Evolutionary conservation across 202 grass and related monocot species (phyloP).

Genomic region (Tripidium arundinaceum): DNA sequence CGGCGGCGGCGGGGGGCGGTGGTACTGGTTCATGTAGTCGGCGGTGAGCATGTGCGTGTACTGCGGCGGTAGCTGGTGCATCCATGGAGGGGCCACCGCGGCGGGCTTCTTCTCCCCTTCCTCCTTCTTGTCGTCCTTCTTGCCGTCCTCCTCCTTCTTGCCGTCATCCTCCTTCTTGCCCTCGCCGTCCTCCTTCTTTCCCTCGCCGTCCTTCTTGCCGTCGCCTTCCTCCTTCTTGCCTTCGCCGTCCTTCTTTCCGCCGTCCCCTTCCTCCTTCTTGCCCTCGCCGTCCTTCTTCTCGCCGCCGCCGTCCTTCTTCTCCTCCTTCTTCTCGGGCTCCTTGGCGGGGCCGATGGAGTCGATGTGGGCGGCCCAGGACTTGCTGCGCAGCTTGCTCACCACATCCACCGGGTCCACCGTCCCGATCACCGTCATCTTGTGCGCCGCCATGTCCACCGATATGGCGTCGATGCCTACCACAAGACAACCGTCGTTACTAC

Average conservation of each 20-base stretch:
- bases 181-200: constrained; percentile 17
- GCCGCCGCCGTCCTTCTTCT: constrained; percentile 35
- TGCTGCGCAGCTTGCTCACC: constrained; percentile 73
- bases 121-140: too few species aligned
- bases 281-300: constrained; percentile 35
- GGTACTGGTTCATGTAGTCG: constrained; percentile 51
- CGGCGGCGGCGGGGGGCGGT: constrained; percentile 19
- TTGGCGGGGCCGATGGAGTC: constrained; percentile 65
- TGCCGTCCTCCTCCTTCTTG: too few species aligned
- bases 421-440: constrained; percentile 85
- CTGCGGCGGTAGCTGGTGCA: constrained; percentile 13
- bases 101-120: constrained; percentile 35
- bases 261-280: constrained; percentile 26
- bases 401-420: constrained; percentile 62
- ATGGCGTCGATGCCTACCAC: constrained; percentile 81
- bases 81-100: not conserved
- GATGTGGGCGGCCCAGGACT: constrained; percentile 43
- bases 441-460: constrained; percentile 69
- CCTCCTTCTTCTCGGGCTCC: constrained; percentile 77
- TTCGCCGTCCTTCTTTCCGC: not conserved
- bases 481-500: too few species aligned
- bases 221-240: constrained; percentile 17
- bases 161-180: constrained; percentile 25
- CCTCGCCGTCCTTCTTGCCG: not conserved
- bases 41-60: constrained; percentile 31